Percentiles rank a stretch among this genome's conserved stretches.
These are phyloP conservation scores for Auxenochlorella protothecoides DNA, from an alignment of 139 green algal genomes.

Conservation along the genomic window DNA sequence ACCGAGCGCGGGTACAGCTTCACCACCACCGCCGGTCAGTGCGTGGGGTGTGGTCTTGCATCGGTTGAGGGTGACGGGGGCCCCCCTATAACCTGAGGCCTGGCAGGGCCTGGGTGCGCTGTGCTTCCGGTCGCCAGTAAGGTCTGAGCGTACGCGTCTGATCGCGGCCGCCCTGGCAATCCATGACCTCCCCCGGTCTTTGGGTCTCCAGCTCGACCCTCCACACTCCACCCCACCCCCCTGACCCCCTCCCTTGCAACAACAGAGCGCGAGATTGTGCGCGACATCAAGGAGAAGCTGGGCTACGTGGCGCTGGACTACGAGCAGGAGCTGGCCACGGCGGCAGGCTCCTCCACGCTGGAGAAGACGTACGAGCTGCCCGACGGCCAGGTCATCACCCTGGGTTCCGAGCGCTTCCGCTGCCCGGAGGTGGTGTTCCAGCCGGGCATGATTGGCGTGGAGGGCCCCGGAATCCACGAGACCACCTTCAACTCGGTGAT, in stretches of 20 bases:
- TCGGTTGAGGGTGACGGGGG: too few species aligned
- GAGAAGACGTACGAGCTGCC: slow-evolving; percentile 94
- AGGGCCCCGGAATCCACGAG: slow-evolving; percentile 86
- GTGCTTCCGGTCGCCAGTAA: too few species aligned
- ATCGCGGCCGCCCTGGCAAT: not conserved
- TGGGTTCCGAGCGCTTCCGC: slow-evolving; percentile 92
- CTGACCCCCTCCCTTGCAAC: too few species aligned
- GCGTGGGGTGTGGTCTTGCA: too few species aligned
- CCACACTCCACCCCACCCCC: too few species aligned
- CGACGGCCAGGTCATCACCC: slow-evolving; percentile 90
- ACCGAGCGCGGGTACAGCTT: slow-evolving; percentile 96
- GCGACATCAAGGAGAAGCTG: slow-evolving; percentile 99
- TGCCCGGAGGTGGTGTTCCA: slow-evolving; percentile 97
- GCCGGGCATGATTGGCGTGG: slow-evolving; percentile 80
- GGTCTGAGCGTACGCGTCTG: too few species aligned
- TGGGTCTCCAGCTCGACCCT: not conserved
- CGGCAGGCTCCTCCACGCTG: slow-evolving; percentile 57
- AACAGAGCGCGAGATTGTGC: slow-evolving; percentile 91
- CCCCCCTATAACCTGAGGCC: too few species aligned
- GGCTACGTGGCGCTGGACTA: slow-evolving; percentile 97
- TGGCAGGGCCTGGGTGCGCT: too few species aligned
- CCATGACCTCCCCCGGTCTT: not conserved
- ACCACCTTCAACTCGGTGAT: slow-evolving; percentile 98
- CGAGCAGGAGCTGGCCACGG: slow-evolving; percentile 83
- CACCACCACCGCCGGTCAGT: slow-evolving; percentile 73